Base-by-base conservation (phyloP, 2,329 filamentous ascomycete species). In the Colletotrichum paranaense region DNA sequence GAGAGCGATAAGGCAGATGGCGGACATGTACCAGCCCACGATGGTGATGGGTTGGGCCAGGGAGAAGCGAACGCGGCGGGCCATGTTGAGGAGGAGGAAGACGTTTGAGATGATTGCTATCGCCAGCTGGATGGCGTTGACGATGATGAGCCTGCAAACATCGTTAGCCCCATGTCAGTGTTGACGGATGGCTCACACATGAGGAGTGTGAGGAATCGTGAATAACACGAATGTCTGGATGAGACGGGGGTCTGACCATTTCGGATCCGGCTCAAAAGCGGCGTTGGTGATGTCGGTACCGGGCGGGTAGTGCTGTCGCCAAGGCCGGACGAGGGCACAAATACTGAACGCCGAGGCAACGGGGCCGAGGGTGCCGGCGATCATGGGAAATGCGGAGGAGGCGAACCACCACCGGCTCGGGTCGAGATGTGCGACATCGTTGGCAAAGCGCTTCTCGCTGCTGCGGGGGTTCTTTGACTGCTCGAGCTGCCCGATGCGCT, bases 321-420 rank as follows among this genome's bases (percentile, higher is more conserved):
- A 98, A 26, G 90, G 90, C 32, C 91, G 92, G 1, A 94, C 94
- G n/a, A 98, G 87, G 8, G 95, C 94, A 74, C 93, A 95, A 72
- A 98, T 95, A 70, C 93, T 96, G 82, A 97, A 93, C 35, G 97
- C 92, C 71, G 95, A 97, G 3, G 95, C 95, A 11, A 97, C 89
- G 0, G 95, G 95, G 1, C 94, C 95, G 2, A 97, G 88, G 0
- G 95, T 95, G 42, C 94, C 95, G 2, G 95, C 94, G 12, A 97
- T 88, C 79, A 98, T 90, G 38, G 93, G 94, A 75, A 95, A 92
- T 11, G 88, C 90, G 1, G 90, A 89, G 3, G 89, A 90, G 30
- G 89, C 87, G 77, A 92, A 88, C 90, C 90, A 92, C 89, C 89
- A 92, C 24, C 88, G 88, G 69, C 88, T 90, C 24, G 86, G 86